Conservation (phyloP, 2,329 filamentous ascomycete species). For the Trichoderma atroviride region DNA sequence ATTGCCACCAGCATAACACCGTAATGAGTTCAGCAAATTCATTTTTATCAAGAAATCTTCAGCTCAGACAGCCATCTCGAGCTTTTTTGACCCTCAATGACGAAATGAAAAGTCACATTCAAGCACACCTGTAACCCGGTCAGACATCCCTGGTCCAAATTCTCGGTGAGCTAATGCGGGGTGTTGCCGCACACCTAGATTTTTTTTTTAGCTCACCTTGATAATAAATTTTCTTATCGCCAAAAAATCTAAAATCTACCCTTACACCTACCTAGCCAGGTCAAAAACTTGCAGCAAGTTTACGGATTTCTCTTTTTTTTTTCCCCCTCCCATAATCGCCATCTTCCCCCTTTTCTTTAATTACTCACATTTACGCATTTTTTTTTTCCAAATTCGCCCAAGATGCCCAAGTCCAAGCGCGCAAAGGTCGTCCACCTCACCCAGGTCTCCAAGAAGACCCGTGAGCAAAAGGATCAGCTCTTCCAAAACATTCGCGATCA, state of each 20-base stretch:
- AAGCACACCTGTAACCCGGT: neutral
- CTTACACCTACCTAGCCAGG: neutral
- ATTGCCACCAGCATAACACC: neutral
- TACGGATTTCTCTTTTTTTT: slow-evolving; percentile 4
- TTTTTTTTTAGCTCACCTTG: slow-evolving; percentile 32
- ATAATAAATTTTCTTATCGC: slow-evolving; percentile 41
- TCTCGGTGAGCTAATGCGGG: slow-evolving; percentile 37
- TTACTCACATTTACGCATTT: neutral
- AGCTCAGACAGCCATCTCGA: neutral
- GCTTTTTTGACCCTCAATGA: neutral
- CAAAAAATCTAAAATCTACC: slow-evolving; percentile 1
- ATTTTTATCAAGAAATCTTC: neutral
- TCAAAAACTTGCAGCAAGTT: neutral
- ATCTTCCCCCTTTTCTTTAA: too few species aligned
- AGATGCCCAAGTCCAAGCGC: slow-evolving; percentile 97
- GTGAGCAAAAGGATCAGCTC: slow-evolving; percentile 87
- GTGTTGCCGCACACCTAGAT: slow-evolving; percentile 32
- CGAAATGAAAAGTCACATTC: neutral
- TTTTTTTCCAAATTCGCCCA: slow-evolving; percentile 35
- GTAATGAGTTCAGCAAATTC: neutral
- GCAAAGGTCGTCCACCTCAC: slow-evolving; percentile 86
- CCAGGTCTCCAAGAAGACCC: slow-evolving; percentile 87
- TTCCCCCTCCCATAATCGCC: neutral
- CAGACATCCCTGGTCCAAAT: neutral
- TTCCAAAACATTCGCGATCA: slow-evolving; percentile 86